Evolutionary conservation across 495 filamentous ascomycete genomes (phyloP).

Genomic region (Xylaria castorea): DNA sequence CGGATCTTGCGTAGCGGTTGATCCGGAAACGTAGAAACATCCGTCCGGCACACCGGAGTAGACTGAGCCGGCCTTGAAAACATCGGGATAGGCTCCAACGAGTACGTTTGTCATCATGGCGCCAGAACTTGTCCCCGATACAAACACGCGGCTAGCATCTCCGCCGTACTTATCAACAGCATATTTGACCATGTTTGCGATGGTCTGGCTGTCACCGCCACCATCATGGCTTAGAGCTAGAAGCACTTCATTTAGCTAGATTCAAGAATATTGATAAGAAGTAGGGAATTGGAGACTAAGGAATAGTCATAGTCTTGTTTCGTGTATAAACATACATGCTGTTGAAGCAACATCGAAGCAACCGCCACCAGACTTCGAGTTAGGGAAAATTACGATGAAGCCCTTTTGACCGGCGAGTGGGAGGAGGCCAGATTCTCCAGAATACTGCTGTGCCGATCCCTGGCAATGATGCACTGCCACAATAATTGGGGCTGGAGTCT

Average conservation of each 20-base stretch:
- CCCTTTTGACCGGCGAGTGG: constrained; percentile 35
- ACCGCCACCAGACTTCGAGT: constrained; percentile 44
- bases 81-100: constrained; percentile 56
- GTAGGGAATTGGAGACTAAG: not conserved
- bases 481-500: constrained; percentile 58
- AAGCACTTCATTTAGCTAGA: not conserved
- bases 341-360: constrained; percentile 44
- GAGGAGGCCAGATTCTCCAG: constrained; percentile 51
- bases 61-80: constrained; percentile 57
- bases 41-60: constrained; percentile 59
- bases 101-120: constrained; percentile 66
- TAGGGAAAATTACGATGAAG: constrained; percentile 45
- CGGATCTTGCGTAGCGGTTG: constrained; percentile 51
- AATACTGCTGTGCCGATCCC: constrained; percentile 59
- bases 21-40: constrained; percentile 53
- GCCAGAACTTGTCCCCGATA: constrained; percentile 60
- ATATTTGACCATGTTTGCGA: constrained; percentile 66
- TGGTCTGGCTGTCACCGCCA: constrained; percentile 62
- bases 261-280: not conserved
- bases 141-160: constrained; percentile 57
- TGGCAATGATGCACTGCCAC: constrained; percentile 65
- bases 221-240: constrained; percentile 60
- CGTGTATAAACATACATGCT: constrained; percentile 32
- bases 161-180: constrained; percentile 56
- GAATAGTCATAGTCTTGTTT: not conserved